Percentiles rank a stretch among this genome's conserved stretches.
phyloP scores from a whole-genome alignment of 208 protist species.

The Acanthamoeba sp. region DNA sequence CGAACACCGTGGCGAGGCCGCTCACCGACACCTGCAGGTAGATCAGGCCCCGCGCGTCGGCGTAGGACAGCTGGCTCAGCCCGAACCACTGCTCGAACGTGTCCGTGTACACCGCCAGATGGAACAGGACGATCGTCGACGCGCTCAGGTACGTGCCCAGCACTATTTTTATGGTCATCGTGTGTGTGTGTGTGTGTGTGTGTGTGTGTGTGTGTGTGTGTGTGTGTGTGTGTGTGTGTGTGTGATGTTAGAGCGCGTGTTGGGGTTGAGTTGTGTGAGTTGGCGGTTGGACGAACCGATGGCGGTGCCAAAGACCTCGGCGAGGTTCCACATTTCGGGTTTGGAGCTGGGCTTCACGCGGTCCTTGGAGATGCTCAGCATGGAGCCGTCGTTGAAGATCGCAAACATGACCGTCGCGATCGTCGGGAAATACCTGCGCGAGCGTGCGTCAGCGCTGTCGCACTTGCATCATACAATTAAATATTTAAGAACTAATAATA shows the following conservation, averaged over 20 bases:
- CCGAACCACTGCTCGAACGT: constrained; percentile 68
- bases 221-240: neutral
- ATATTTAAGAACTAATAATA: no score
- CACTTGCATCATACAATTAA: no score
- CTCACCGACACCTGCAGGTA: constrained; percentile 87
- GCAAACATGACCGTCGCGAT: constrained; percentile 86
- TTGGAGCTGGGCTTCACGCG: constrained; percentile 80
- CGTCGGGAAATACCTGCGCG: constrained; percentile 79
- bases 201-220: neutral
- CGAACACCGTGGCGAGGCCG: constrained; percentile 85
- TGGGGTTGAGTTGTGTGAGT: neutral
- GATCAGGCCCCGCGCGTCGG: constrained; percentile 84
- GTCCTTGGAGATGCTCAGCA: constrained; percentile 88
- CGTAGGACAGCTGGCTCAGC: constrained; percentile 35
- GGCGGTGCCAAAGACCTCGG: constrained; percentile 81
- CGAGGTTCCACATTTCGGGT: constrained; percentile 85
- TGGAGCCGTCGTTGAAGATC: constrained; percentile 88
- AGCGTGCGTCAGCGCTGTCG: no score
- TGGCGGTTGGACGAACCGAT: constrained; percentile 25
- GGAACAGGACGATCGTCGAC: constrained; percentile 85
- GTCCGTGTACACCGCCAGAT: constrained; percentile 69
- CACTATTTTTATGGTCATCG: neutral
- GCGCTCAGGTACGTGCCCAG: constrained; percentile 83
- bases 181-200: neutral
- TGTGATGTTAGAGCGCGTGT: no score